Conservation (phyloP, 495 filamentous ascomycete species). For the Haplographium delicatum region DNA sequence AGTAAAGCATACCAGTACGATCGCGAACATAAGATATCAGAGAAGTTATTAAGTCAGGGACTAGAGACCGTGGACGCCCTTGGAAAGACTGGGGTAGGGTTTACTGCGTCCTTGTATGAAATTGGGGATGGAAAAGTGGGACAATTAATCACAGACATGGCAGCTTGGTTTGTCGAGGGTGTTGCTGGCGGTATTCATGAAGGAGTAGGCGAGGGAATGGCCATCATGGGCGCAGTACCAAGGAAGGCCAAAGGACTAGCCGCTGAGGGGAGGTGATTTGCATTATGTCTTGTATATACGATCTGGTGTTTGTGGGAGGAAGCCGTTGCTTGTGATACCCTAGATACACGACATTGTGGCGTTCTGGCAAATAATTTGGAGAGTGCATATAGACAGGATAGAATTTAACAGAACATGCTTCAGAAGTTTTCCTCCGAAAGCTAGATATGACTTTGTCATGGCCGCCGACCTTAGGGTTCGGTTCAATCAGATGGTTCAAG, state of each 20-base stretch:
- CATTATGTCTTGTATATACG: too few species aligned
- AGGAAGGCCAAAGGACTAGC: background rate
- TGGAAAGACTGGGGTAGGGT: slow-evolving; percentile 43
- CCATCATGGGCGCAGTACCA: slow-evolving; percentile 35
- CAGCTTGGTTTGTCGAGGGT: slow-evolving; percentile 53
- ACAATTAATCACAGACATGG: slow-evolving; percentile 41
- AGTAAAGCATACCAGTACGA: slow-evolving; percentile 53
- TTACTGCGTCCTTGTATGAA: slow-evolving; percentile 44
- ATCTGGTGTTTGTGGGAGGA: too few species aligned
- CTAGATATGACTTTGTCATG: too few species aligned
- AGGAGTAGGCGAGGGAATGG: slow-evolving; percentile 57
- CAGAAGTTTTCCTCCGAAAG: too few species aligned
- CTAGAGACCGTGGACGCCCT: slow-evolving; percentile 47
- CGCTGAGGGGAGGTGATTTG: background rate
- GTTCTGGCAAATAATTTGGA: too few species aligned
- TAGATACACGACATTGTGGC: too few species aligned
- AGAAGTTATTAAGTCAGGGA: slow-evolving; percentile 44
- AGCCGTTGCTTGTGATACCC: too few species aligned
- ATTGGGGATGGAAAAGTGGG: slow-evolving; percentile 55
- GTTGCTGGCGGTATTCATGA: slow-evolving; percentile 60
- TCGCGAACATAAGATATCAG: slow-evolving; percentile 55
- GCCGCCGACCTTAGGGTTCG: too few species aligned
- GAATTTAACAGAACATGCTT: too few species aligned
- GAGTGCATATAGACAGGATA: too few species aligned
- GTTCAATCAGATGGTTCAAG: too few species aligned